Conservation (phyloP, 352 stramenopile genomes). For the Pythium utonaiense region DNA sequence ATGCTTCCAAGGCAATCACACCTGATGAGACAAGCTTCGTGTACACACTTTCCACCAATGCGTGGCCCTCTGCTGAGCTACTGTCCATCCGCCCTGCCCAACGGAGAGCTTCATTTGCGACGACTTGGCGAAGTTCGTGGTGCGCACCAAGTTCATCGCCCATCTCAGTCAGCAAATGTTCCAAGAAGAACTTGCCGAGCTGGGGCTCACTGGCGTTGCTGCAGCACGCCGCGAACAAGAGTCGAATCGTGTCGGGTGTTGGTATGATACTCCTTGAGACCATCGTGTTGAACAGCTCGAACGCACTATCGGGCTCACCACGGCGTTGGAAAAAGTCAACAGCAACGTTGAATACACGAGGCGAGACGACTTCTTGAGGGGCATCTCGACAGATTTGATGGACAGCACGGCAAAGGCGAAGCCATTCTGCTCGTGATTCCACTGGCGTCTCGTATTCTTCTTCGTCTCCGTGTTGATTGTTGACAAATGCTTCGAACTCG, state of each 20-base stretch:
- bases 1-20: not conserved
- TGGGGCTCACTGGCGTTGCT: constrained; percentile 37
- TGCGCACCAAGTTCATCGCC: not conserved
- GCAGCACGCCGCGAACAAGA: constrained; percentile 59
- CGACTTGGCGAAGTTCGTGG: not conserved
- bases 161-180: constrained; percentile 35
- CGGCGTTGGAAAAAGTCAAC: constrained; percentile 59
- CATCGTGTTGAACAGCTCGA: constrained; percentile 66
- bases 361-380: constrained; percentile 30
- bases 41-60: constrained; percentile 14
- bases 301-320: constrained; percentile 42
- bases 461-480: not conserved
- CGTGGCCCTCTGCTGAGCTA: not conserved
- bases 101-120: constrained; percentile 30
- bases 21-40: constrained; percentile 8
- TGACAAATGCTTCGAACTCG: constrained; percentile 11
- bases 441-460: constrained; percentile 17
- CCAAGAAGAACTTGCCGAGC: constrained; percentile 55
- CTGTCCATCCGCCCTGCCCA: constrained; percentile 43
- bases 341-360: constrained; percentile 58
- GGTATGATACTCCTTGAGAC: constrained; percentile 33
- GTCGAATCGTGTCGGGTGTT: constrained; percentile 43
- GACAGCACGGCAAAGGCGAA: constrained; percentile 28
- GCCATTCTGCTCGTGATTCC: constrained; percentile 28
- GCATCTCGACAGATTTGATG: constrained; percentile 43